Evolutionary conservation across 2,329 filamentous ascomycete genomes (phyloP), one percentile per base, ranked within the genome.

Genomic region (Fonsecaea pugnacius): DNA sequence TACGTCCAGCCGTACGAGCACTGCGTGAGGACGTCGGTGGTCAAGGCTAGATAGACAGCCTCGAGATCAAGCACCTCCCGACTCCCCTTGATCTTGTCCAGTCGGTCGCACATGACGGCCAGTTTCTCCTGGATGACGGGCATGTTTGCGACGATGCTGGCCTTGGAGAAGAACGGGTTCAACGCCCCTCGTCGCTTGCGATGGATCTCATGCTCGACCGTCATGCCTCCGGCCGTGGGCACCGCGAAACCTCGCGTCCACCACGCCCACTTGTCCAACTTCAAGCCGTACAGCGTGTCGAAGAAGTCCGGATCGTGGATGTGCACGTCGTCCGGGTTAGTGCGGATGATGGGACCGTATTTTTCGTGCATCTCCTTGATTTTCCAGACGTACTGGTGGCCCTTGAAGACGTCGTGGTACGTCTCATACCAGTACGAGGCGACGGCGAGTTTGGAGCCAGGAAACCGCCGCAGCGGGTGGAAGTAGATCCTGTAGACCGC

Each of bases 121-220:
- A 67, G 27, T 27, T 65, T 76, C 1, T 72, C 66, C 7, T 74
- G 67, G 12, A 82, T 75, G 53, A 75, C 75, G 65, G 67, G 77
- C 68, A 77, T 73, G 2, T 81, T 69, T 1, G 69, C 69, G 5
- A 70, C 64, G 21, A 82, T 74, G 7, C 76, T 75, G 10, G 72
- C 71, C 38, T 73, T 75, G 1, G 80, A 80, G 67, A 82, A 83
- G 71, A 80, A 82, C 0, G 73, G 74, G 60, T 75, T 79, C 54
- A 83, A 64, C 1, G 78, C 72, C 3, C 66, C 73, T 14, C 80
- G 77, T 2, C 80, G 77, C 18, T 74, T 70, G 1, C 78, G 76
- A 65, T 83, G 81, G 6, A 75, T 70, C 24, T 78, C 73, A 62
- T 79, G 76, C 7, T 73, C 68, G n/a, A 77, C 70, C 0, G 78